A percentile compares a stretch with the other conserved stretches of the same genome.
These are phyloP conservation scores for Geotrichum europaeum DNA, from an alignment of 1,139 yeast species.

Conservation along the genomic window DNA sequence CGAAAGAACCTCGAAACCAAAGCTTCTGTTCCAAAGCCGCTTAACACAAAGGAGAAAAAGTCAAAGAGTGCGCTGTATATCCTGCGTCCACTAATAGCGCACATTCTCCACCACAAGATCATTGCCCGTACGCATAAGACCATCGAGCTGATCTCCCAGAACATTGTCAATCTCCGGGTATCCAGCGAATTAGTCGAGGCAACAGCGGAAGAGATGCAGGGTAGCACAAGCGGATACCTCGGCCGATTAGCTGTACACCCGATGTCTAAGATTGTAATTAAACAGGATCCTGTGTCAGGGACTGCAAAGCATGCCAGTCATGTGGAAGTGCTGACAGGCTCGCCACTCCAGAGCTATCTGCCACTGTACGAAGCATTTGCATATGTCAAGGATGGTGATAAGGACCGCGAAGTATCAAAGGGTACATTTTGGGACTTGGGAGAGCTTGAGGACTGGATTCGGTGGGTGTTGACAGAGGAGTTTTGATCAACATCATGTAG, in stretches of 20 bases:
- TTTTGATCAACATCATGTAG: background rate
- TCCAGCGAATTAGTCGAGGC: slow-evolving; percentile 8
- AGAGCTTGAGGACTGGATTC: slow-evolving; percentile 60
- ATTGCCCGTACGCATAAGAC: slow-evolving; percentile 42
- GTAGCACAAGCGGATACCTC: slow-evolving; percentile 20
- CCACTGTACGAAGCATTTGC: slow-evolving; percentile 34
- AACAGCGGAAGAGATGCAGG: background rate
- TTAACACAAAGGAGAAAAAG: slow-evolving; percentile 25
- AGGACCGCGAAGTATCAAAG: slow-evolving; percentile 31
- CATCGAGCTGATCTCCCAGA: slow-evolving; percentile 38
- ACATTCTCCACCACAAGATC: slow-evolving; percentile 55
- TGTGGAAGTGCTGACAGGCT: slow-evolving; percentile 27
- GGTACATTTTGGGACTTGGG: slow-evolving; percentile 49
- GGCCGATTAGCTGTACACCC: slow-evolving; percentile 31
- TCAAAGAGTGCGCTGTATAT: slow-evolving; percentile 46
- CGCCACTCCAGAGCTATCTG: slow-evolving; percentile 30
- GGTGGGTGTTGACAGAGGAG: slow-evolving; percentile 43
- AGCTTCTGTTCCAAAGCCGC: slow-evolving; percentile 34
- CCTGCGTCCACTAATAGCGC: slow-evolving; percentile 63
- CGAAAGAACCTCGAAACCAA: slow-evolving; percentile 44
- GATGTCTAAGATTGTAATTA: slow-evolving; percentile 21
- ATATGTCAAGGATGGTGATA: slow-evolving; percentile 31
- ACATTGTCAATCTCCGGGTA: slow-evolving; percentile 20
- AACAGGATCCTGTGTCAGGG: background rate
- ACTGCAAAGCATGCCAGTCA: slow-evolving; percentile 1